Base-by-base conservation (phyloP, 192 early-diverging fungal species). In the Coemansia guatemalensis region DNA sequence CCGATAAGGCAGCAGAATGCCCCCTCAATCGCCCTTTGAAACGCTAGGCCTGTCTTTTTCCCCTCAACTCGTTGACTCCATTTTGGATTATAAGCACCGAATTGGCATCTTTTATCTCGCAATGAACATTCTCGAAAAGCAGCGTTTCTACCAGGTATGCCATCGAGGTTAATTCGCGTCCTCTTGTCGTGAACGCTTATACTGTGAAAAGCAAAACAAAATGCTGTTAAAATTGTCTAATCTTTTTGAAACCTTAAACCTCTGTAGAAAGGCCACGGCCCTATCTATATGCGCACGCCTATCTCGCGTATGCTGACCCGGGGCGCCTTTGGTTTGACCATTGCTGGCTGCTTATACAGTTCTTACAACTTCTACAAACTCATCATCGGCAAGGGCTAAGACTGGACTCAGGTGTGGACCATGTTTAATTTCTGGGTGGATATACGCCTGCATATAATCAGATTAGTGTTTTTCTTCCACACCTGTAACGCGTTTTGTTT, bases 141-240 rank as follows among this genome's bases (percentile, higher is more conserved):
- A 83, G 71, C 76, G 81, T 62, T 78, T 75, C 56, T 83, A 69
- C 70, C 81, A 83, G 75, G 81, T 77, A 50, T 56, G 74, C 66
- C 17, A 11, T 35, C 11, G 33, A 35, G 33, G 33, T 35, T 6
- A 35, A 35, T 35, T 35, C 5, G 33, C 33, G 5, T 6, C 33
- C 33, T 35, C 1, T 11, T 7, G 33, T 11, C 11, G 33, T 11
- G 7, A 35, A 35, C 33, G 8, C 11, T 35, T 35, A 35, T 1
- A 11, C 33, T 35, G 33, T 11, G 7, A 11, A 35, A 35, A 35
- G 11, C 33, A 11, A 6, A 1, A 35, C 33, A 5, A 35, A 5
- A 35, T 5, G 33, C 33, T 35, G 33, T 35, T 35, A 11, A 35
- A 6, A 35, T 35, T 35, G 11, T 11, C 33, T 35, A 35, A 35